These are phyloP conservation scores for Populus euphratica DNA, from an alignment of 345 rosid species.

Conservation along the genomic window DNA sequence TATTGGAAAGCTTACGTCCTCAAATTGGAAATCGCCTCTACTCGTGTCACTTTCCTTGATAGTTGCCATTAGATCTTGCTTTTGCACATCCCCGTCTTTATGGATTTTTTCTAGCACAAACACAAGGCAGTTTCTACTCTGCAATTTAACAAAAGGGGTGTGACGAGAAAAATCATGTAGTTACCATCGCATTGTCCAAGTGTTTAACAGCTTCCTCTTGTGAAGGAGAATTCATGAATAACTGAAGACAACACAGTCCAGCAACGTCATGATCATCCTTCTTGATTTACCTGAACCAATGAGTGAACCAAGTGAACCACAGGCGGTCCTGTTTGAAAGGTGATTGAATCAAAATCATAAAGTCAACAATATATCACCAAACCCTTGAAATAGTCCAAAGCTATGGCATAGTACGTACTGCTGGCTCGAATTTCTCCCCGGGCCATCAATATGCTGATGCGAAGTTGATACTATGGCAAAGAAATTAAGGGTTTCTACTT, in stretches of 20 bases:
- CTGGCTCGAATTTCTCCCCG: not conserved
- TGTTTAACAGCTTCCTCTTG: constrained; percentile 91
- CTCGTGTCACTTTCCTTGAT: not conserved
- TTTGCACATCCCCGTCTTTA: not conserved
- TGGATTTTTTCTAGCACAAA: not conserved
- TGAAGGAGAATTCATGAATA: constrained; percentile 81
- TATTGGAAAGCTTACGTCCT: not conserved
- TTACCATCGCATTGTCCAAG: constrained; percentile 87
- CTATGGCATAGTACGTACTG: not conserved
- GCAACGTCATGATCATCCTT: constrained; percentile 83
- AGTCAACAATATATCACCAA: not conserved
- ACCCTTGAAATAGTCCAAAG: not conserved
- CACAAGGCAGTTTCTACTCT: not conserved
- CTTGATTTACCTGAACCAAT: constrained; percentile 69
- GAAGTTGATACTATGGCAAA: not conserved
- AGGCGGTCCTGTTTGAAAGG: not conserved
- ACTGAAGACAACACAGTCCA: constrained; percentile 90
- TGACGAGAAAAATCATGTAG: constrained; percentile 1
- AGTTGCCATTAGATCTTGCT: not conserved
- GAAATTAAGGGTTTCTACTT: not conserved
- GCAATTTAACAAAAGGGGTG: not conserved
- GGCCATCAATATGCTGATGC: not conserved
- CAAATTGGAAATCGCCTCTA: not conserved
- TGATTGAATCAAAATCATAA: not conserved
- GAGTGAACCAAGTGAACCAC: not conserved